A percentile compares a stretch with the other conserved stretches of the same genome.
Conservation (phyloP, 371 early-diverging fungal genomes). For the Mortierella sp. region DNA sequence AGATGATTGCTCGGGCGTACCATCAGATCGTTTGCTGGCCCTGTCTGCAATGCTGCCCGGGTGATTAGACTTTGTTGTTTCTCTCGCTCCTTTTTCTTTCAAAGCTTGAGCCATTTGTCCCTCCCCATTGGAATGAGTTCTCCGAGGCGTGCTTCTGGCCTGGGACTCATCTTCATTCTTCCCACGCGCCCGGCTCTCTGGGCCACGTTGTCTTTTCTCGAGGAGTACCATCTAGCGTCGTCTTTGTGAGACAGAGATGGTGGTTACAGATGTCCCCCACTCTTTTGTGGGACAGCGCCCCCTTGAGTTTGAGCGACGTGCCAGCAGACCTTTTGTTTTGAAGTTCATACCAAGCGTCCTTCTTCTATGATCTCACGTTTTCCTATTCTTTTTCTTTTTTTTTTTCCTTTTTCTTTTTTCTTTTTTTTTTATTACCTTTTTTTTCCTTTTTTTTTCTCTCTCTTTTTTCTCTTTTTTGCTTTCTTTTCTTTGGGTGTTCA, state of each 20-base stretch:
- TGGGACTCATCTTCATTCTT: not conserved
- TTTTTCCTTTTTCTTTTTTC: slow-evolving; percentile 7
- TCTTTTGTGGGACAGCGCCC: not conserved
- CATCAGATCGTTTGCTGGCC: no score
- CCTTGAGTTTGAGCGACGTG: no score
- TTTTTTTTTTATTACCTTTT: slow-evolving; percentile 8
- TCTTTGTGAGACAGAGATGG: not conserved
- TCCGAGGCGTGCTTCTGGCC: not conserved
- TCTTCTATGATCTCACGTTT: not conserved
- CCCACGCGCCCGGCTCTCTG: not conserved
- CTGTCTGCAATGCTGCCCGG: no score
- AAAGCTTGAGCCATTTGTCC: no score
- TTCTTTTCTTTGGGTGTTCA: slow-evolving; percentile 13
- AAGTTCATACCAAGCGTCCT: not conserved
- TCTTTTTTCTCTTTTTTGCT: slow-evolving; percentile 3
- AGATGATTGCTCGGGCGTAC: no score
- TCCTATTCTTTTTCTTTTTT: not conserved
- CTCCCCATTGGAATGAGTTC: no score
- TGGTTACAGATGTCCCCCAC: not conserved
- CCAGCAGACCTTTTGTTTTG: not conserved
- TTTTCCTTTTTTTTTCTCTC: slow-evolving; percentile 6
- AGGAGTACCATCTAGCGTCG: not conserved
- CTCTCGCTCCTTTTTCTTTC: no score
- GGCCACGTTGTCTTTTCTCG: not conserved
- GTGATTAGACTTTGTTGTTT: no score